Percentiles rank a stretch among this genome's conserved stretches.
These are phyloP conservation scores for Saccharomyces hybrid DNA, from an alignment of 1,139 yeast genomes.

Conservation along the genomic window DNA sequence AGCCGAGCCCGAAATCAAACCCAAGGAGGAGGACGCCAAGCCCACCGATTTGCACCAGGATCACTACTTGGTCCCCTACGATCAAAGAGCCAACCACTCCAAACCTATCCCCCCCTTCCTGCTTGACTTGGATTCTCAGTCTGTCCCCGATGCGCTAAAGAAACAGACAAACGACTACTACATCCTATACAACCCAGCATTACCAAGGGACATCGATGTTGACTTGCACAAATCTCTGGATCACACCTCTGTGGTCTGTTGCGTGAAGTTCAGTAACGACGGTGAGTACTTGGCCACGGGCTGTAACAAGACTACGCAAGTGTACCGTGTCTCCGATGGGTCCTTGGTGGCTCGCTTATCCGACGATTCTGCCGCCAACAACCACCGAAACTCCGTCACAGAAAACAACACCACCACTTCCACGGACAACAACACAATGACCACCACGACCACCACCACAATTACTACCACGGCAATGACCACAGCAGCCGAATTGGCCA, in stretches of 20 bases:
- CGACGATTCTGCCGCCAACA: conserved; percentile 53
- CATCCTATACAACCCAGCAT: conserved; percentile 87
- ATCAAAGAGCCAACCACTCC: conserved; percentile 48
- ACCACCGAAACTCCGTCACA: neutral
- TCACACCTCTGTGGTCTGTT: conserved; percentile 91
- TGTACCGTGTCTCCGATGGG: conserved; percentile 87
- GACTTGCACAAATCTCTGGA: conserved; percentile 84
- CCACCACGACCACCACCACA: neutral
- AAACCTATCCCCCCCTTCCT: conserved; percentile 77
- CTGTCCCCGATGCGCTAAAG: conserved; percentile 70
- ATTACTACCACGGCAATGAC: neutral
- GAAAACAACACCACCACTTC: neutral
- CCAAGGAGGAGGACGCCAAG: conserved; percentile 18
- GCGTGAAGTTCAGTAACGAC: conserved; percentile 87
- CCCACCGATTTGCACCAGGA: conserved; percentile 19
- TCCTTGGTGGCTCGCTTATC: conserved; percentile 78
- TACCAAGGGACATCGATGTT: conserved; percentile 67
- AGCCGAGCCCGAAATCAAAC: conserved; percentile 3
- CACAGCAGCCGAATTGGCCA: neutral
- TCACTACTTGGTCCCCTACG: conserved; percentile 34
- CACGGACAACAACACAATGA: neutral
- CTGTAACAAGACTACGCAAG: conserved; percentile 92
- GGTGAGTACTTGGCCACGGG: conserved; percentile 96
- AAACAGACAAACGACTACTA: conserved; percentile 84
- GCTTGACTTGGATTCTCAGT: conserved; percentile 70